Evolutionary conservation across 495 filamentous ascomycete genomes (phyloP), one percentile per base, ranked within the genome.

Genomic region (Rhypophila decipiens): DNA sequence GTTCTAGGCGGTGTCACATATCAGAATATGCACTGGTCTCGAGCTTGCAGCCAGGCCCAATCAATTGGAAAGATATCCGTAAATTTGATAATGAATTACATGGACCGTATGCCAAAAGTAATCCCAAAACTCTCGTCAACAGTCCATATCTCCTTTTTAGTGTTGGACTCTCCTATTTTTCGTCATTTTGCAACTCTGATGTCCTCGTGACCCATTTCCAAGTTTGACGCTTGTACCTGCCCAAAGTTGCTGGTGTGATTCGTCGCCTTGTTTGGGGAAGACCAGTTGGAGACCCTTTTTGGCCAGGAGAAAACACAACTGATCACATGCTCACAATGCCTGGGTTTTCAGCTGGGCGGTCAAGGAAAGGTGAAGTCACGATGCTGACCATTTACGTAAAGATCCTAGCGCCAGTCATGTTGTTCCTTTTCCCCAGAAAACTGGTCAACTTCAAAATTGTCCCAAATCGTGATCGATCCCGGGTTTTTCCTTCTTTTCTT

Each of bases 391-490:
- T 27, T 27, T 40, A 42, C 40, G 46, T 42, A 42, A 49, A 36
- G 7, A 7, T 31, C 27, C 27, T n/a, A n/a, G n/a, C n/a, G n/a
- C n/a, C n/a, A n/a, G n/a, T n/a, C n/a, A n/a, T n/a, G n/a, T 7
- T 31, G 27, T 13, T 13, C 27, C 7, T 7, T 7, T 31, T 7
- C 27, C 27, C 27, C 27, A 31, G 27, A 31, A 13, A 7, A 7
- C 27, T 7, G 13, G 27, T 31, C 27, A 31, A 7, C 7, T 13
- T 13, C 13, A 31, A 31, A 7, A 31, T 31, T 31, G 20, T 42
- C 20, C 22, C 4, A 19, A 43, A 45, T 46, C 19, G 20, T 46
- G 44, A 37, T 46, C 27, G 18, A 39, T 39, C 31, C 31, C 43
- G 13, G n/a, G 31, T n/a, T 12, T 39, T 46, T 43, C 17, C 31